Percentiles rank a stretch among this genome's conserved stretches.
Conservation (phyloP, 495 filamentous ascomycete genomes). For the Tetracladium setigerum region DNA sequence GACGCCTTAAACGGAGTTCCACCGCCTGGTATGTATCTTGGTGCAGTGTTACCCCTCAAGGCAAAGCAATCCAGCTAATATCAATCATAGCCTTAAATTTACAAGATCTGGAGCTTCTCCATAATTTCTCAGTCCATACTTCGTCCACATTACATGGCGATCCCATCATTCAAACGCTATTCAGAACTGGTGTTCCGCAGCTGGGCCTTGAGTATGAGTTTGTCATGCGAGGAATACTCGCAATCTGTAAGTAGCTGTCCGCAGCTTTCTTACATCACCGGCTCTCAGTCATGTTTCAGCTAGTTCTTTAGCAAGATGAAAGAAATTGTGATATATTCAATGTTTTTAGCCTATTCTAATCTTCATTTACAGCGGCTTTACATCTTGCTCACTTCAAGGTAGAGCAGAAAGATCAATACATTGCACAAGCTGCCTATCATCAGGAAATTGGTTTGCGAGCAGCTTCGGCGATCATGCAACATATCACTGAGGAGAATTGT, state of each 20-base stretch:
- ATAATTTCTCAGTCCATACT: constrained; percentile 33
- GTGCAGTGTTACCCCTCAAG: too few species aligned
- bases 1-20: too few species aligned
- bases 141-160: constrained; percentile 29
- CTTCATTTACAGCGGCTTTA: too few species aligned
- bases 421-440: constrained; percentile 41
- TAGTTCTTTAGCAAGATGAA: too few species aligned
- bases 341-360: too few species aligned
- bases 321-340: too few species aligned
- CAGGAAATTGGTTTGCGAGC: constrained; percentile 40
- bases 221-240: constrained; percentile 43
- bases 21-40: too few species aligned
- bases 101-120: constrained; percentile 33
- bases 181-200: constrained; percentile 35
- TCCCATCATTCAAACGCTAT: constrained; percentile 26
- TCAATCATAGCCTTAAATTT: too few species aligned
- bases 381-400: constrained; percentile 41
- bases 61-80: too few species aligned
- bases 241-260: too few species aligned
- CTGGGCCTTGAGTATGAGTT: constrained; percentile 40
- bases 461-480: constrained; percentile 36
- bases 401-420: constrained; percentile 34
- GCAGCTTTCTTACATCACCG: too few species aligned
- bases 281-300: too few species aligned
- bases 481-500: constrained; percentile 38